Base-by-base conservation (phyloP, 2,329 filamentous ascomycete genomes). In the Aspergillus melleus region DNA sequence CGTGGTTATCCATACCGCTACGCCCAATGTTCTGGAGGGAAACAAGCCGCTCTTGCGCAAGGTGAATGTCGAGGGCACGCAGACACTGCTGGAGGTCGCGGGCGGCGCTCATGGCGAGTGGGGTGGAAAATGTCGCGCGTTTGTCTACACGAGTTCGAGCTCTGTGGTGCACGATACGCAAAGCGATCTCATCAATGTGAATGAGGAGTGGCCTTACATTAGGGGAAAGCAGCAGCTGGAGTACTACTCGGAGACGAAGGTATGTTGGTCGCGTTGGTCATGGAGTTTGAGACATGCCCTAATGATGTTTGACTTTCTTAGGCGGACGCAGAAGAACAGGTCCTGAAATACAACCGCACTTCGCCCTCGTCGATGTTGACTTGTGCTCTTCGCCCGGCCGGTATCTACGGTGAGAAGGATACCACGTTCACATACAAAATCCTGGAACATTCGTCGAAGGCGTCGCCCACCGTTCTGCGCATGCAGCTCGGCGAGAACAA, bases 181-280 rank as follows among this genome's bases (percentile, higher is more conserved):
- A 62, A 85, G 80, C 61, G 90, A 96, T 74, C 84, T 96, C 73
- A 84, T 88, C 74, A 93, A 96, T 74, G 92, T 91, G 65, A 89
- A 93, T 75, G 94, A 98, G 81, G 81, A 84, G 51, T 92, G 90
- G 83, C 91, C 91, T 29, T 83, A 90, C 53, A 88, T 95, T 55
- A 83, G 86, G 51, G 90, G 90, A 32, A 84, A 84, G 61, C 78
- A 86, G 66, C 88, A 93, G 76, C 82, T 81, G 57, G 90, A 92
- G 76, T 92, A 92, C 77, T 98, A 98, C 77, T 92, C 92, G 30
- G 88, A 93, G 78, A 96, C 92, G 14, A 98, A 97, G 86, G 90
- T 90, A 66, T 59, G 70, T 61, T 49, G 36, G 53, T 36, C 22
- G 24, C n/a, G 3, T 24, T 2, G n/a, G 49, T 50, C 42, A 10